Evolutionary conservation across 2,329 filamentous ascomycete genomes (phyloP), one percentile per base, ranked within the genome.

Genomic region (Apiospora hydei): DNA sequence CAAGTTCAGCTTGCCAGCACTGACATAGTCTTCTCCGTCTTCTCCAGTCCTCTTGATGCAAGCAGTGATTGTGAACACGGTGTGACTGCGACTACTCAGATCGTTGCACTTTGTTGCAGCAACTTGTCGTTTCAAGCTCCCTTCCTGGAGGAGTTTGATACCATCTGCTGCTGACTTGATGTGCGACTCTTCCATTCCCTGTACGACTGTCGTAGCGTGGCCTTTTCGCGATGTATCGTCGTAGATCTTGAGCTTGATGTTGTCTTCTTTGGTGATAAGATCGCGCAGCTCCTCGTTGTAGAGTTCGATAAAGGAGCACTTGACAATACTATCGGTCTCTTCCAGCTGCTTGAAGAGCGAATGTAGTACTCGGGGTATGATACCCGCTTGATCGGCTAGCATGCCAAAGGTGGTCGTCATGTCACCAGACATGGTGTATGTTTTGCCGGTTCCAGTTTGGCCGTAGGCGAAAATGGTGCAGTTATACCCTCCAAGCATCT

Each of bases 41-140:
- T 97, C 94, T 2, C 90, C 90, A 0, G 90, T 90, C 74, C 93
- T 92, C 82, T 97, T 98, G 78, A 95, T 92, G 79, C 95, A 94
- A 0, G 95, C 94, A 0, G 96, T 98, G 73, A 99, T 94, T 10
- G 96, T 98, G 80, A 99, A 99, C 30, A 99, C 93, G 0, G 96
- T 99, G 80, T 99, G 97, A 85, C 95, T 98, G 81, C 96, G 91
- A 77, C 95, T 98, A 83, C 95, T 98, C 71, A 98, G 90, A 78
- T 99, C 96, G 81, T 99, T 99, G 88, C 96, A 99, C 83, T 98
- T 98, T n/a, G 96, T 99, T 4, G 97, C 95, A 7, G 96, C 97
- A n/a, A 99, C 96, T 82, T 99, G 96, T 69, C 96, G 93, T 83
- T 95, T 97, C 83, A 96, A 88, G 82, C 95, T 98, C 74, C 96